These are phyloP conservation scores for Avena atlantica DNA, from an alignment of 176 grass and related monocot genomes.

Conservation along the genomic window DNA sequence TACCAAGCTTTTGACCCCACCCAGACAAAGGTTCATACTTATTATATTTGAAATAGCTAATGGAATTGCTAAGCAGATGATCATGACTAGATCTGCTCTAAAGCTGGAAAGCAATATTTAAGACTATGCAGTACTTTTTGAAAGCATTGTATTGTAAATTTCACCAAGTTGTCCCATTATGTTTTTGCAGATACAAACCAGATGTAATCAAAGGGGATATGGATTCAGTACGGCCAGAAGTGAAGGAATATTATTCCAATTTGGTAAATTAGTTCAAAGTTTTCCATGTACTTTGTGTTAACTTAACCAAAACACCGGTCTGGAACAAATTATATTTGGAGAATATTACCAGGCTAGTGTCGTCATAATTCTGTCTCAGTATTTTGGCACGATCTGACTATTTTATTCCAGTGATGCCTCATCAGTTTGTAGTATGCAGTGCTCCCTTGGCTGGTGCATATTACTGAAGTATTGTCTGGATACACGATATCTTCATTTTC, in stretches of 20 bases:
- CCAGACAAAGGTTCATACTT: neutral
- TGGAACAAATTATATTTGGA: neutral
- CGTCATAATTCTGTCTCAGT: neutral
- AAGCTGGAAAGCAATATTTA: neutral
- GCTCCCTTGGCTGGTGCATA: neutral
- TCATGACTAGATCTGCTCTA: neutral
- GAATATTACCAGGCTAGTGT: neutral
- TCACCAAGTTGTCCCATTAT: neutral
- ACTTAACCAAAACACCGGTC: conserved; percentile 11
- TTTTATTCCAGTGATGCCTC: neutral
- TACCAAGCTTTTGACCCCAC: neutral
- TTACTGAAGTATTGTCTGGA: neutral
- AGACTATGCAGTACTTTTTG: neutral
- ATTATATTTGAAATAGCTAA: neutral
- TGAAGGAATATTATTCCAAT: conserved; percentile 79
- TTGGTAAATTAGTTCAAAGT: conserved; percentile 64
- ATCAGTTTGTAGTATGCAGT: neutral
- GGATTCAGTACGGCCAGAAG: conserved; percentile 80
- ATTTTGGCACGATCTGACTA: neutral
- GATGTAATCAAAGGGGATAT: conserved; percentile 78
- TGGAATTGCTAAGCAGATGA: neutral
- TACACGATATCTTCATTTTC: neutral
- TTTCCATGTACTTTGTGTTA: conserved; percentile 11
- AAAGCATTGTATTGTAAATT: neutral
- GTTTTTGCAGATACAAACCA: conserved; percentile 49